Conservation (phyloP, 129 eudicot species). For the Glebionis coronaria region DNA sequence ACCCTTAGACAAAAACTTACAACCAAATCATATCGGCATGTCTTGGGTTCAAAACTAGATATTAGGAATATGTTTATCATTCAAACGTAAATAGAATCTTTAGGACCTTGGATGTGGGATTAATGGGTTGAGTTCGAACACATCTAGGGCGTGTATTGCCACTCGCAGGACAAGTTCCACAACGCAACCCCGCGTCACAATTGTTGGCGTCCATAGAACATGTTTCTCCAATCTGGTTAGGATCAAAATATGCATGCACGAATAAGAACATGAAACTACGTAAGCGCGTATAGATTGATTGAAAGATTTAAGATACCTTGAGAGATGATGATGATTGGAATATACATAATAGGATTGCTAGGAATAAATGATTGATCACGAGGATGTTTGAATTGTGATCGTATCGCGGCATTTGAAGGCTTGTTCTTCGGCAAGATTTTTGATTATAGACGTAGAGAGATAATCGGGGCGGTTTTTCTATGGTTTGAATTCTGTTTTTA, state of each 20-base stretch:
- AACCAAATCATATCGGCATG: neutral
- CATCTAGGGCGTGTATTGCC: conserved; percentile 90
- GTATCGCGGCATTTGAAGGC: conserved; percentile 31
- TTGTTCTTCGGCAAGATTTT: conserved; percentile 29
- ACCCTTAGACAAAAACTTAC: neutral
- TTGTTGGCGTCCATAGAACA: conserved; percentile 39
- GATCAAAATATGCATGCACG: neutral
- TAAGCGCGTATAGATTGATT: neutral
- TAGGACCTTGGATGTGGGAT: conserved; percentile 58
- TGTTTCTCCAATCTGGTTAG: conserved; percentile 72
- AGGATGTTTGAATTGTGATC: conserved; percentile 16
- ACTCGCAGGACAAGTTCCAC: conserved; percentile 76
- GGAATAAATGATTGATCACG: conserved; percentile 6
- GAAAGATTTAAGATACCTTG: conserved; percentile 18
- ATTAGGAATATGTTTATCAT: too few species aligned
- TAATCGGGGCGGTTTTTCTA: conserved; percentile 21
- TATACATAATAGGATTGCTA: conserved; percentile 10
- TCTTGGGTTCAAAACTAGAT: too few species aligned
- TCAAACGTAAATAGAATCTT: neutral
- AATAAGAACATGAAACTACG: neutral
- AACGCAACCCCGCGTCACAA: conserved; percentile 62
- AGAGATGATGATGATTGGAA: conserved; percentile 25
- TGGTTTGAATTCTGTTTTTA: neutral
- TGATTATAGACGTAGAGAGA: conserved; percentile 26
- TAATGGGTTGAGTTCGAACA: conserved; percentile 60